These are phyloP conservation scores for Pichia scutulata DNA, from an alignment of 805 yeast genomes.

Conservation along the genomic window DNA sequence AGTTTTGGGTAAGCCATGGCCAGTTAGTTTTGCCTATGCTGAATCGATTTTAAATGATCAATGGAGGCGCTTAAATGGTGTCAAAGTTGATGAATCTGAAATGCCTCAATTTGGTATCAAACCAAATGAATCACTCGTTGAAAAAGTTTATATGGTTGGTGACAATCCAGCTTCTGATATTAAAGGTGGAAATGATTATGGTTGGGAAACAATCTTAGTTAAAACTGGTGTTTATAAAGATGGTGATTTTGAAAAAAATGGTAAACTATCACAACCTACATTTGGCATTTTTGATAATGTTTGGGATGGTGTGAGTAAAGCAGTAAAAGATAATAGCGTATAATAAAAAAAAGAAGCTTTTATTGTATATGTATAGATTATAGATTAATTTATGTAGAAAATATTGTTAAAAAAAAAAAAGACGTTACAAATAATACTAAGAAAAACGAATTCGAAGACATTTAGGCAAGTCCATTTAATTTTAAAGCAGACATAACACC, in stretches of 20 bases:
- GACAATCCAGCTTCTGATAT: conserved; percentile 95
- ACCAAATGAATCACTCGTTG: conserved; percentile 35
- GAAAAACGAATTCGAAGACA: background rate
- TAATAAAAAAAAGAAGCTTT: background rate
- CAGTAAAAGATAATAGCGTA: conserved; percentile 12
- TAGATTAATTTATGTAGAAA: background rate
- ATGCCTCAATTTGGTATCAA: conserved; percentile 38
- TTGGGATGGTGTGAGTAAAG: conserved; percentile 33
- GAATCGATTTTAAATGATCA: conserved; percentile 51
- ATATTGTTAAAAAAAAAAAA: background rate
- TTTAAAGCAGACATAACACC: conserved; percentile 31
- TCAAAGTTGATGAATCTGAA: conserved; percentile 13
- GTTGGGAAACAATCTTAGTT: conserved; percentile 83
- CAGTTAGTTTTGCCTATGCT: conserved; percentile 74
- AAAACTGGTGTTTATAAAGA: conserved; percentile 82
- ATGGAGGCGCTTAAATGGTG: conserved; percentile 32
- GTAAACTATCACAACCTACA: conserved; percentile 34
- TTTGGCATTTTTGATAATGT: conserved; percentile 45
- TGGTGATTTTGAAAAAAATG: conserved; percentile 35
- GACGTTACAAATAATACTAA: background rate
- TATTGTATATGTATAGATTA: background rate
- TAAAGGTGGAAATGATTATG: conserved; percentile 75
- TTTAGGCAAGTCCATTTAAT: conserved; percentile 13
- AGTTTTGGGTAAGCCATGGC: conserved; percentile 75
- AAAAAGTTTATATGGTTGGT: conserved; percentile 86